Conservation (phyloP, 768 basidiomycete genomes). For the Tubosaeta sp. region DNA sequence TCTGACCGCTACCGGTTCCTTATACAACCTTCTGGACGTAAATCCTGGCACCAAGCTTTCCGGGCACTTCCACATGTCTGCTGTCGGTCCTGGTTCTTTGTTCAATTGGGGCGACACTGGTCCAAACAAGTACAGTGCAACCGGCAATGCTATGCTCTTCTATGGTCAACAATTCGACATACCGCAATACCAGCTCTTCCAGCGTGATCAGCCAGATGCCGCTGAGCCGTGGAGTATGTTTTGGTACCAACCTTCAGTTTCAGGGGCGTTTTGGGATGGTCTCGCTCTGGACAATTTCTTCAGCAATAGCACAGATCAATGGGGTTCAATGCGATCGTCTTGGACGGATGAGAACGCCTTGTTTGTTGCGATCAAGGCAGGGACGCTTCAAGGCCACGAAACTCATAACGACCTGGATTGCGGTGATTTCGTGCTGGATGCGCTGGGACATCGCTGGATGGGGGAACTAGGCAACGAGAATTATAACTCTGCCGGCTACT, state of each 20-base stretch:
- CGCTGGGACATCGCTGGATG: constrained; percentile 89
- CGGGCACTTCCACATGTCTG: constrained; percentile 88
- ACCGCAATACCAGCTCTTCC: constrained; percentile 79
- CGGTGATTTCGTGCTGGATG: constrained; percentile 95
- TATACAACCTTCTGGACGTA: constrained; percentile 63
- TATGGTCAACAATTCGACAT: constrained; percentile 66
- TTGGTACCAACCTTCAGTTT: constrained; percentile 85
- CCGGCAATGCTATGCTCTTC: constrained; percentile 83
- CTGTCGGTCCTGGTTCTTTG: constrained; percentile 75
- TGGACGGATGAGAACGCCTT: constrained; percentile 87
- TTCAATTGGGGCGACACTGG: constrained; percentile 64
- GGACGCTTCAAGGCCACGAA: constrained; percentile 76
- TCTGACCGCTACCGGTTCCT: constrained; percentile 78
- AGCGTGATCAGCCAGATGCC: constrained; percentile 83
- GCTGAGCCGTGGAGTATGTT: constrained; percentile 85
- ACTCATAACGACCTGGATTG: constrained; percentile 93
- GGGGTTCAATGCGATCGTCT: constrained; percentile 87
- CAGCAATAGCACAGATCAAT: constrained; percentile 64
- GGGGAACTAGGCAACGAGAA: constrained; percentile 91
- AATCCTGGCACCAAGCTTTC: constrained; percentile 74
- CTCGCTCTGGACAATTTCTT: constrained; percentile 82
- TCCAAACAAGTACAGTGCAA: constrained; percentile 93
- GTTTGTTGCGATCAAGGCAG: constrained; percentile 88
- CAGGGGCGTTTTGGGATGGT: constrained; percentile 91
- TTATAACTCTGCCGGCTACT: constrained; percentile 76